These are phyloP conservation scores for Balakata baccata DNA, from an alignment of 345 rosid genomes.

Conservation along the genomic window DNA sequence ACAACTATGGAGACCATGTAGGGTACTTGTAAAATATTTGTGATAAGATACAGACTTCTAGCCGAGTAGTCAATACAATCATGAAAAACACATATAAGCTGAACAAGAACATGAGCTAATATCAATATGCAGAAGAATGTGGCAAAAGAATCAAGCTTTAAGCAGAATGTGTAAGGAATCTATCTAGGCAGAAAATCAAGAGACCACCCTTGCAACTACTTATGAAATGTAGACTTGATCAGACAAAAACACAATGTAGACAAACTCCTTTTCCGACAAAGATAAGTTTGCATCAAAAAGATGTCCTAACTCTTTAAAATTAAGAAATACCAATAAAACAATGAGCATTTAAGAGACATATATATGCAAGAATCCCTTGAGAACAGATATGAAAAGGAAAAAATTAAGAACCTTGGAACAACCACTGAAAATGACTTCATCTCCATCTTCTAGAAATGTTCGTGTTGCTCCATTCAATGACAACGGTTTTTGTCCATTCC, in stretches of 20 bases:
- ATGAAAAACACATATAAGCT: not conserved
- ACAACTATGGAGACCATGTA: not conserved
- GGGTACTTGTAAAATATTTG: not conserved
- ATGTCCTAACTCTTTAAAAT: not conserved
- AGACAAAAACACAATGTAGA: not conserved
- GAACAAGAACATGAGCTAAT: not conserved
- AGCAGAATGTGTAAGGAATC: not conserved
- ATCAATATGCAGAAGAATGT: not conserved
- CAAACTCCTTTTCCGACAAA: not conserved
- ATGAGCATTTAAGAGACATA: not conserved
- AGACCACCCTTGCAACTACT: not conserved
- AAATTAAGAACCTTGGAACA: constrained; percentile 58
- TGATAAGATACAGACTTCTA: not conserved
- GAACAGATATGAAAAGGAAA: not conserved
- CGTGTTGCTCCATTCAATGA: constrained; percentile 56
- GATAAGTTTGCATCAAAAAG: not conserved
- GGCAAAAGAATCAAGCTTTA: not conserved
- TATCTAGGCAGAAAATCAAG: not conserved
- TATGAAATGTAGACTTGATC: not conserved
- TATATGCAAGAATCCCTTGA: not conserved
- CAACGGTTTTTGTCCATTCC: constrained; percentile 85
- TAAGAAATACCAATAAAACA: not conserved
- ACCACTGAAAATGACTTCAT: constrained; percentile 78
- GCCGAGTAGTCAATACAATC: not conserved
- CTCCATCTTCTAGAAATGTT: constrained; percentile 89